Base-by-base conservation (phyloP, 1,284 basidiomycete species). In the Pseudozyma hubeiensis region DNA sequence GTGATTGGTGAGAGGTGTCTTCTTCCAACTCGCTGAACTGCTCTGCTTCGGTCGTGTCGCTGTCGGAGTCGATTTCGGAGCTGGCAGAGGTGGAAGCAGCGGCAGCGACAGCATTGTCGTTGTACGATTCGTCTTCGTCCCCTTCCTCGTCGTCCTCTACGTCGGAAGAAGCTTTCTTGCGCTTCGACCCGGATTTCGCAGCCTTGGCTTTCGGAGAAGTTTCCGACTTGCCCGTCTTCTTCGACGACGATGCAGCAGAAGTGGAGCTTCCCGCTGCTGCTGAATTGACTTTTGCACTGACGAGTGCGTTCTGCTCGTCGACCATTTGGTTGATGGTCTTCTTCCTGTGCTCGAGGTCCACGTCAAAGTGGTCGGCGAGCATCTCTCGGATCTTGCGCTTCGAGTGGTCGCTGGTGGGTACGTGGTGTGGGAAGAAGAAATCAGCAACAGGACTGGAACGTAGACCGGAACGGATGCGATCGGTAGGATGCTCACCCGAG, bases 11-110 rank as follows among this genome's bases (percentile, higher is more conserved):
- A 19, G 62, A 61, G 2, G 43, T 48, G 19, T 74, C 71, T 17
- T 69, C 63, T 50, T 74, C 71, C n/a, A 74, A 63, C 45, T 74
- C 71, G 46, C 58, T 62, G 30, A 69, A 74, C 11, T 57, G 14
- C 8, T 49, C 34, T 24, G 33, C 34, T 4, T 51, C 37, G 34
- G 33, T 39, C 5, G 24, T 14, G 16, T 47, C 50, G n/a, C 35
- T 37, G 8, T 37, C 40, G 11, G 53, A 48, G 8, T 8, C 33
- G n/a, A 17, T 10, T 11, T 16, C 17, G 29, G 19, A 29, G 17
- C 14, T 17, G 6, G 35, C 41, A 11, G 43, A 35, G 13, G 48
- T 53, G 44, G 47, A 17, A 10, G 37, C 30, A n/a, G 16, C 40
- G 17, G 34, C 35, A 30, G 19, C 40, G 3, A 14, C 35, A 37